These are phyloP conservation scores for Fusarium udum DNA, from an alignment of 2,329 filamentous ascomycete species.

Conservation along the genomic window DNA sequence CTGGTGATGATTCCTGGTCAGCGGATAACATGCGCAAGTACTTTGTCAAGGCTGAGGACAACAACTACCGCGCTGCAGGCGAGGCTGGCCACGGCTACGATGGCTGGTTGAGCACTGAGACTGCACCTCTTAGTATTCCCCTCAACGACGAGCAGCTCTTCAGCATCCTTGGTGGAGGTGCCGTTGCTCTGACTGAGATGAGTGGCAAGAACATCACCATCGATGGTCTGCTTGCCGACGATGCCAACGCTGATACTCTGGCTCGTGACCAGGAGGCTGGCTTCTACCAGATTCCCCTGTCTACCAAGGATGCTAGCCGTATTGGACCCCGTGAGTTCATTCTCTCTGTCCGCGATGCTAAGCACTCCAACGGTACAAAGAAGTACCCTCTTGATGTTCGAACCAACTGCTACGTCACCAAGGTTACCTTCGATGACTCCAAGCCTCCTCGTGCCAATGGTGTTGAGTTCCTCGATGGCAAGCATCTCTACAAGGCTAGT, in stretches of 20 bases:
- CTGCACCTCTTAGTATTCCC: slow-evolving; percentile 26
- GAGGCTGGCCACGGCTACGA: slow-evolving; percentile 32
- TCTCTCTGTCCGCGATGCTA: slow-evolving; percentile 44
- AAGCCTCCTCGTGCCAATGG: slow-evolving; percentile 45
- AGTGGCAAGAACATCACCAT: slow-evolving; percentile 25
- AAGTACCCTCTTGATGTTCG: slow-evolving; percentile 36
- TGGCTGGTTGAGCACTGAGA: slow-evolving; percentile 37
- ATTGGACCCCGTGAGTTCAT: slow-evolving; percentile 66
- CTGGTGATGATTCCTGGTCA: slow-evolving; percentile 68
- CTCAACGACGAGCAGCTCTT: slow-evolving; percentile 29
- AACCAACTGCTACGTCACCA: slow-evolving; percentile 47
- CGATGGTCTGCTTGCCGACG: slow-evolving; percentile 27
- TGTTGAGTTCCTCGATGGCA: slow-evolving; percentile 46
- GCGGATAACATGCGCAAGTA: slow-evolving; percentile 69
- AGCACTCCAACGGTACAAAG: slow-evolving; percentile 28
- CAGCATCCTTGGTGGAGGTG: slow-evolving; percentile 22
- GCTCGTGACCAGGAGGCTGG: slow-evolving; percentile 41
- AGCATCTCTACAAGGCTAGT: slow-evolving; percentile 35
- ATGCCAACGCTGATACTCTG: slow-evolving; percentile 33
- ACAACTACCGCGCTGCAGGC: slow-evolving; percentile 53
- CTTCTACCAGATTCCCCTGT: slow-evolving; percentile 67
- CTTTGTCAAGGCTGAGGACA: slow-evolving; percentile 65
- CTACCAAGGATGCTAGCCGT: slow-evolving; percentile 60
- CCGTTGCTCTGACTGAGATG: slow-evolving; percentile 13
- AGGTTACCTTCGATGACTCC: slow-evolving; percentile 49